phyloP scores from a whole-genome alignment of 176 grass and related monocot species.

The Elymus sibiricus region DNA sequence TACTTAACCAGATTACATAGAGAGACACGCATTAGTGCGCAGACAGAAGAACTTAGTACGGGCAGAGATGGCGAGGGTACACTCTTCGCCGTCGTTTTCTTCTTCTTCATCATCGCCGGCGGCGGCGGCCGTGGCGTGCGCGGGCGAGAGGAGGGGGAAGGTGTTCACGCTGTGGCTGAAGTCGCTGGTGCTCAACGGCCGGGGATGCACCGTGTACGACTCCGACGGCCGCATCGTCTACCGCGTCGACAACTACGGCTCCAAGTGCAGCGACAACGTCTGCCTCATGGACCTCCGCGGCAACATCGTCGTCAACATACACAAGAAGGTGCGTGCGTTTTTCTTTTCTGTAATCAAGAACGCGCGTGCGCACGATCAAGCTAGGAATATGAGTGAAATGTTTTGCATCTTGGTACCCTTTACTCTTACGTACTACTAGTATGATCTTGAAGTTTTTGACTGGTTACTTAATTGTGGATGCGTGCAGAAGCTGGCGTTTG shows the following conservation, averaged over 20 bases:
- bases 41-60: not conserved
- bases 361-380: too few species aligned
- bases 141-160: conserved; percentile 30
- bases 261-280: conserved; percentile 35
- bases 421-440: too few species aligned
- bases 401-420: too few species aligned
- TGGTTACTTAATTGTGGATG: not conserved
- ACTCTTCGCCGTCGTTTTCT: not conserved
- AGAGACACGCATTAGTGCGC: not conserved
- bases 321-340: conserved; percentile 31
- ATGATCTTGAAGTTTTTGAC: not conserved
- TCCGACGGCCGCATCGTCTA: conserved; percentile 56
- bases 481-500: conserved; percentile 47
- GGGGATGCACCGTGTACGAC: conserved; percentile 68
- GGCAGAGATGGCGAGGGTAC: conserved; percentile 19
- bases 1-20: not conserved
- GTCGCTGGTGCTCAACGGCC: conserved; percentile 60
- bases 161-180: conserved; percentile 71
- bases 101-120: not conserved
- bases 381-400: too few species aligned
- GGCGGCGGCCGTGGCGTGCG: not conserved
- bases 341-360: not conserved
- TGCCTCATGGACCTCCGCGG: conserved; percentile 68
- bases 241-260: conserved; percentile 71
- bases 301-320: conserved; percentile 42